Base-by-base conservation (phyloP, 2,329 filamentous ascomycete genomes). In the Phyllachora maydis region DNA sequence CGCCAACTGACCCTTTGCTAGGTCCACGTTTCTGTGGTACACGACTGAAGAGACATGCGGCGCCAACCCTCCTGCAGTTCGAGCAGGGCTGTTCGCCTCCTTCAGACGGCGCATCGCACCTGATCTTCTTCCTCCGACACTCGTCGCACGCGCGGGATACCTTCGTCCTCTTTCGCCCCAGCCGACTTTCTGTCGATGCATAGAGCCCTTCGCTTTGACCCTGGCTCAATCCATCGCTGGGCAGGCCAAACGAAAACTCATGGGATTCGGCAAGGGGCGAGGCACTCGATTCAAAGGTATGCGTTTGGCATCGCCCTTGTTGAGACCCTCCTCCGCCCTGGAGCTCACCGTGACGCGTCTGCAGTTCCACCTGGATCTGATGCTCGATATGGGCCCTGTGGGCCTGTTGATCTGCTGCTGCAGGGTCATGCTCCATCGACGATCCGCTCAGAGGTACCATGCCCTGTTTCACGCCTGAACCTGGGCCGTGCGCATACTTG, bases 91-190 rank as follows among this genome's bases (percentile, higher is more conserved):
- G 65, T 11, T 75, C 65, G 10, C 68, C 71, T 5, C 62, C 61
- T 41, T 90, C 78, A 6, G 72, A 71, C 29, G 67, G 64, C 4
- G 79, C 76, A 48, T 91, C 81, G 38, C 82, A 92, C 39, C 81
- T 78, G 29, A 90, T 79, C 54, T 85, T 90, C 48, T 90, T 90
- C 26, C 81, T 65, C 20, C 82, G 63, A 41, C 81, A 91, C 41
- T 90, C 79, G 40, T 92, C 81, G 38, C 81, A 92, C 2, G 81
- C 82, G 18, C 81, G 64, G 8, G 81, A 90, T 5, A 88, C 79
- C 45, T 91, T 91, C 5, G 74, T 77, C 28, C 81, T 60, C 43
- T 88, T 88, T 31, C 73, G 57, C 0, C 73, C 72, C 9, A 70
- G 64, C 8, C 68, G 67, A 28, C 57, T 58, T 31, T 73, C 69